A percentile compares a stretch with the other conserved stretches of the same genome.
These are phyloP conservation scores for Wallacemonas sp. DNA, from an alignment of 208 protist species.

Conservation along the genomic window DNA sequence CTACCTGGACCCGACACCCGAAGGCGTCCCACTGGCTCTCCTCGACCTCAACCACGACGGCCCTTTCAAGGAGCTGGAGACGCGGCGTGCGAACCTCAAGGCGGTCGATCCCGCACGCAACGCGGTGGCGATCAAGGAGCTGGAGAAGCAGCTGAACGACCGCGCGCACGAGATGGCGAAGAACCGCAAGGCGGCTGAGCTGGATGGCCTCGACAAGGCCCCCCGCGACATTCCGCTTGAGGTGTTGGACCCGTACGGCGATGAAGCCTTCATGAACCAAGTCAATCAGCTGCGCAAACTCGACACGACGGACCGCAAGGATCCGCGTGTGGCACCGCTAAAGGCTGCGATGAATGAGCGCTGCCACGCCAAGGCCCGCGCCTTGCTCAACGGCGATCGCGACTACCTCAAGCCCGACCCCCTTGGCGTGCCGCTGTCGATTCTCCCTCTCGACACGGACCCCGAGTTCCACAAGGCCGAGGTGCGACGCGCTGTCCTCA, in stretches of 20 bases:
- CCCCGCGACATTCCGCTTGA: conserved; percentile 53
- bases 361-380: conserved; percentile 38
- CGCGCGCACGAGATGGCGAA: conserved; percentile 31
- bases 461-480: conserved; percentile 55
- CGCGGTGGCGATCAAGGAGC: conserved; percentile 28
- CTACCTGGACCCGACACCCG: conserved; percentile 33
- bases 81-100: conserved; percentile 55
- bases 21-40: conserved; percentile 28
- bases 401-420: conserved; percentile 48
- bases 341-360: conserved; percentile 55
- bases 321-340: conserved; percentile 24
- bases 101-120: conserved; percentile 27
- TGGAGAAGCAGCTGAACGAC: conserved; percentile 43
- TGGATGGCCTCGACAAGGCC: conserved; percentile 38
- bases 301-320: conserved; percentile 14
- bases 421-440: conserved; percentile 41
- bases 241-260: conserved; percentile 42
- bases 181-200: conserved; percentile 31
- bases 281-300: conserved; percentile 44
- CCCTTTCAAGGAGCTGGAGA: conserved; percentile 50
- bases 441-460: conserved; percentile 52
- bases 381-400: conserved; percentile 42
- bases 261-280: conserved; percentile 32
- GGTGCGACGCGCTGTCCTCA: conserved; percentile 47
- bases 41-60: conserved; percentile 33